Conservation (phyloP, 768 basidiomycete species). For the Hericium alpestre region DNA sequence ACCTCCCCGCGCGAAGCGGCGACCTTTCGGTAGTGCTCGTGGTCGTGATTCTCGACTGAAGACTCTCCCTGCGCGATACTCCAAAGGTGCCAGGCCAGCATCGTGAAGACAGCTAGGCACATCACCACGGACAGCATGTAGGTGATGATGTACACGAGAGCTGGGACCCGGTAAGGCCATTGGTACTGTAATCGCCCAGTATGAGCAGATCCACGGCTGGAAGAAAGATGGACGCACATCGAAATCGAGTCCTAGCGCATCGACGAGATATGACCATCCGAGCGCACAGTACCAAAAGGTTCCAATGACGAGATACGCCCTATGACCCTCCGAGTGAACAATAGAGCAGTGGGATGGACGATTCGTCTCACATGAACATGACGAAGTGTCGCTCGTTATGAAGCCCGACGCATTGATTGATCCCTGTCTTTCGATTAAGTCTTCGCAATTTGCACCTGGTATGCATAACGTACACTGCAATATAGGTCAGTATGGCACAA, state of each 20-base stretch:
- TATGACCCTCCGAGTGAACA: conserved; percentile 19
- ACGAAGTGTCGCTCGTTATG: conserved; percentile 95
- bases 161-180: conserved; percentile 41
- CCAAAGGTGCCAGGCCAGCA: conserved; percentile 67
- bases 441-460: background rate
- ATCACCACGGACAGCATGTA: conserved; percentile 73
- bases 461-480: conserved; percentile 5
- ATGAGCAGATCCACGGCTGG: background rate
- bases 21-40: conserved; percentile 60
- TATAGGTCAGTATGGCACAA: background rate
- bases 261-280: conserved; percentile 53
- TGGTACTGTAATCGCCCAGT: conserved; percentile 9
- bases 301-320: conserved; percentile 71
- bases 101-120: conserved; percentile 60
- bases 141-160: conserved; percentile 55
- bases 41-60: conserved; percentile 82
- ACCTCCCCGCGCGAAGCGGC: conserved; percentile 67
- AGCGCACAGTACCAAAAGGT: conserved; percentile 49
- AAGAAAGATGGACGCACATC: conserved; percentile 23
- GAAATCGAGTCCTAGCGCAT: conserved; percentile 45
- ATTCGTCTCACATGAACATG: conserved; percentile 69
- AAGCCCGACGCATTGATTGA: conserved; percentile 94
- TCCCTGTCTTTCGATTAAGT: conserved; percentile 48
- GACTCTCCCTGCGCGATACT: conserved; percentile 71
- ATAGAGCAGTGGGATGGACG: background rate